phyloP scores from a whole-genome alignment of 2,329 filamentous ascomycete species.

The Hypoxylon sp. region DNA sequence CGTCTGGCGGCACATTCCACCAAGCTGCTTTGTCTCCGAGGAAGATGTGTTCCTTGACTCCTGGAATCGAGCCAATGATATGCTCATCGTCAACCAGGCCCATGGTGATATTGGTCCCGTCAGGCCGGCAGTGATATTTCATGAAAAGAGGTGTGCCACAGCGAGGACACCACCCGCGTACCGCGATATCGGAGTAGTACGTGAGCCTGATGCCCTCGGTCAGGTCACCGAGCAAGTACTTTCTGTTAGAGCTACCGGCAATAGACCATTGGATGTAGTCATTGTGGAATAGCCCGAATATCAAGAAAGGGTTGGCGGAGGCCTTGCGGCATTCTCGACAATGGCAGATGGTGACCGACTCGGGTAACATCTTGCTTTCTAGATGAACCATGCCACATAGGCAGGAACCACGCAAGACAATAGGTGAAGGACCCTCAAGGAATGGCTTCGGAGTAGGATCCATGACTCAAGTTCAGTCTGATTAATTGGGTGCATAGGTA shows the following conservation, averaged over 20 bases:
- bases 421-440: not conserved
- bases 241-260: not conserved
- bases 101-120: conserved; percentile 3
- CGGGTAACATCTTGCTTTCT: too few relatives aligned
- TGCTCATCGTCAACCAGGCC: not conserved
- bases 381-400: too few relatives aligned
- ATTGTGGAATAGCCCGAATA: too few relatives aligned
- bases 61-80: not conserved
- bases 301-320: too few relatives aligned
- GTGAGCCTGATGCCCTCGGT: not conserved
- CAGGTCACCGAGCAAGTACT: not conserved
- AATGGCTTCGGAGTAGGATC: not conserved
- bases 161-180: conserved; percentile 1
- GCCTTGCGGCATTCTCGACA: too few relatives aligned
- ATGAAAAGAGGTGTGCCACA: conserved; percentile 5
- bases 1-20: conserved; percentile 1
- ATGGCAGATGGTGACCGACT: too few relatives aligned
- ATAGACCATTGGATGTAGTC: too few relatives aligned
- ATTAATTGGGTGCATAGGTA: not conserved
- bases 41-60: not conserved
- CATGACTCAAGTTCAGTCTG: not conserved
- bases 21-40: not conserved
- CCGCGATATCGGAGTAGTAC: conserved; percentile 4
- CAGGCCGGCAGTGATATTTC: conserved; percentile 1
- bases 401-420: too few relatives aligned